A percentile compares a stretch with the other conserved stretches of the same genome.
Conservation (phyloP, 1,139 yeast genomes). For the Debaryomyces sp. region DNA sequence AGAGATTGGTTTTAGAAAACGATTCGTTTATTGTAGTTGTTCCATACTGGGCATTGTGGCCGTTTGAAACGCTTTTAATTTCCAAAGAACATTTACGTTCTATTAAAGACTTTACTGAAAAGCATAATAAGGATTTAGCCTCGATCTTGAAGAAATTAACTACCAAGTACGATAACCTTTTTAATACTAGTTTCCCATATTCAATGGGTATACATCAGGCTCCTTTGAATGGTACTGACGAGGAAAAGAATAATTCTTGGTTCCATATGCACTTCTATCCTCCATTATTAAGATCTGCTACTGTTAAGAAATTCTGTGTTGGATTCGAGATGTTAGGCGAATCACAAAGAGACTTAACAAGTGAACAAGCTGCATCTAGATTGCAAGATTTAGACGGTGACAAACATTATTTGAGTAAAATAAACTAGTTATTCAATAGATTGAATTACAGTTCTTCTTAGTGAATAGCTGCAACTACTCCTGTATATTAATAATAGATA, state of each 20-base stretch:
- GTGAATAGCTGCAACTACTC: not conserved
- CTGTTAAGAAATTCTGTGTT: conserved; percentile 74
- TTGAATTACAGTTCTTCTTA: not conserved
- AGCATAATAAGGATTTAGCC: conserved; percentile 61
- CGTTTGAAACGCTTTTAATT: conserved; percentile 69
- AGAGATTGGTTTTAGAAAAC: conserved; percentile 60
- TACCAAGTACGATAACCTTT: conserved; percentile 70
- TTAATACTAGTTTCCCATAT: conserved; percentile 72
- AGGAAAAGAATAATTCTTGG: conserved; percentile 53
- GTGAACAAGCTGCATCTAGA: conserved; percentile 72
- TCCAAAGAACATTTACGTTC: conserved; percentile 58
- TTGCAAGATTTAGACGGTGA: conserved; percentile 49
- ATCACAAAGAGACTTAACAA: conserved; percentile 76
- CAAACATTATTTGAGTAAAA: conserved; percentile 32
- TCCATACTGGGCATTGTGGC: conserved; percentile 87
- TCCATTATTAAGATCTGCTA: conserved; percentile 72
- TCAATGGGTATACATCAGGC: conserved; percentile 85
- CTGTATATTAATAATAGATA: not conserved
- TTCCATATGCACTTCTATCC: conserved; percentile 82
- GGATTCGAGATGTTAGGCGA: conserved; percentile 82
- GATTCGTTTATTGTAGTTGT: conserved; percentile 71
- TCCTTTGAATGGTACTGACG: conserved; percentile 49
- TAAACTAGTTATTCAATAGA: not conserved
- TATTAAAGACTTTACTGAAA: conserved; percentile 49
- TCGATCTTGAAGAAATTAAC: conserved; percentile 56